phyloP scores from a whole-genome alignment of 139 green algal genomes.

The Eudorina sp. region DNA sequence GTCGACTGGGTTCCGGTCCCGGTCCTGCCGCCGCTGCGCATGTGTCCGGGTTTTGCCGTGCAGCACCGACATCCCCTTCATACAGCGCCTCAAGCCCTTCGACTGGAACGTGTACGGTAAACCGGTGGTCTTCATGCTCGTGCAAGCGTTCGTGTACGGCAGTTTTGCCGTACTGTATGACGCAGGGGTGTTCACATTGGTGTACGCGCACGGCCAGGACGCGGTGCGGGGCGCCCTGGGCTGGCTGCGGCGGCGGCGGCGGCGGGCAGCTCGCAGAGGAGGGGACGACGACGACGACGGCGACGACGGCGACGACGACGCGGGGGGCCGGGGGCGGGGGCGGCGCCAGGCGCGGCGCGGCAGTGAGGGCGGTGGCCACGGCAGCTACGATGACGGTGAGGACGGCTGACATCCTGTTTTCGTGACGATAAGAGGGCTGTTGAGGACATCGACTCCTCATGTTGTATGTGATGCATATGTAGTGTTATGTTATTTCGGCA shows the following conservation, averaged over 20 bases:
- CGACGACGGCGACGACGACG: background rate
- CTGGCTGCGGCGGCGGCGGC: background rate
- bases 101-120: constrained; percentile 59
- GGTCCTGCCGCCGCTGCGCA: background rate
- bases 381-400: too few species aligned
- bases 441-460: too few species aligned
- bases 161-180: constrained; percentile 63
- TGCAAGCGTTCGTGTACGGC: constrained; percentile 61
- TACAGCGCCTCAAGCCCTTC: constrained; percentile 55
- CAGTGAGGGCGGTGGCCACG: too few species aligned
- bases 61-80: constrained; percentile 28
- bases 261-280: too few species aligned
- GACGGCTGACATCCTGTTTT: too few species aligned
- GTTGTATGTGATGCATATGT: too few species aligned
- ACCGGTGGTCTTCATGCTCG: constrained; percentile 56
- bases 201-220: background rate
- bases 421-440: too few species aligned
- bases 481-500: too few species aligned
- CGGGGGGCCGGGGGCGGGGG: background rate
- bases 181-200: constrained; percentile 39
- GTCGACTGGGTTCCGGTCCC: too few species aligned
- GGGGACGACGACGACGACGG: background rate
- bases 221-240: background rate
- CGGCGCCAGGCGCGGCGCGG: background rate
- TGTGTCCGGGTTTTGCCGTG: background rate